Base-by-base conservation (phyloP, 2,329 filamentous ascomycete species). In the Myriosclerotinia curreyana region DNA sequence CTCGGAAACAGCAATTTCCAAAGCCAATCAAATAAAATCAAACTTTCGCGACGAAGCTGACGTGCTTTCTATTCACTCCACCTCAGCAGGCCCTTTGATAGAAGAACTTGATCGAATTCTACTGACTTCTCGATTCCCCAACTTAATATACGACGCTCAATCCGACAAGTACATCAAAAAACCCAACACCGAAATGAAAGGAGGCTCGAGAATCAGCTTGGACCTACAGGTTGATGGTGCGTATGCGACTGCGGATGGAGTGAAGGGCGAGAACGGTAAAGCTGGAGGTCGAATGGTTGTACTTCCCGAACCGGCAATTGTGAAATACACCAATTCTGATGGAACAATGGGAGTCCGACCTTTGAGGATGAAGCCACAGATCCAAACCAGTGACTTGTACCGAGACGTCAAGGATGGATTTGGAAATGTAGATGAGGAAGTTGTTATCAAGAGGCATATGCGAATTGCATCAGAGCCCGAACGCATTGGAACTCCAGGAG, bases 361-460 rank as follows among this genome's bases (percentile, higher is more conserved):
- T 49, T 25, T 59, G 31, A 59, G 55, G 5, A 36, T 59, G 55
- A 59, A 59, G 31, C n/a, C 55, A 8, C 55, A 59, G 42, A 31
- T 49, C 25, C 55, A 59, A 36, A 12, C 31, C 17, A 36, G 20
- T 49, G 5, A 8, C 12, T 17, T 48, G n/a, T 59, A 36, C 15
- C 55, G 55, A 38, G 55, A 36, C n/a, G n/a, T 36, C 5, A 48
- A 38, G n/a, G 17, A 48, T 8, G 42, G 5, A 5, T 20, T 25
- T 20, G 42, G 28, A 59, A 59, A 48, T 34, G 42, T n/a, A 59
- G 15, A 34, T 8, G 55, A 46, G 5, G 55, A 46, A 48, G 28
- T 17, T 25, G 14, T 17, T 38, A 28, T 11, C 14, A 48, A 48
- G 15, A 2, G 31, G 12, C 31, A 49, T 59, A 9, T 48, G 8